phyloP scores from a whole-genome alignment of 495 filamentous ascomycete genomes.

The Cryomyces minteri region DNA sequence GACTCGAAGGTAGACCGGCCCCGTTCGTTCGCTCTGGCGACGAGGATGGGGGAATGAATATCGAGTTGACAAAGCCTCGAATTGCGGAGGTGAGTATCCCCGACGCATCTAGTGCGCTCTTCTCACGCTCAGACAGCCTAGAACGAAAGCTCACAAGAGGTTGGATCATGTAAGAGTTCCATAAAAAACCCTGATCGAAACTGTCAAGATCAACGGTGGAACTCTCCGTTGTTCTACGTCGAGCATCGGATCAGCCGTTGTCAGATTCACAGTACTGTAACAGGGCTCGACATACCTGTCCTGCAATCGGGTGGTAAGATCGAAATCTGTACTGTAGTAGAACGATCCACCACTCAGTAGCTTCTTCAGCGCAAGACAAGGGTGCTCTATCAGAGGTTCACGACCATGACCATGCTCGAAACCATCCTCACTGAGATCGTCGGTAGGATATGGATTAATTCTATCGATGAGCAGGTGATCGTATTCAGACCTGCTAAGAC shows the following conservation, averaged over 20 bases:
- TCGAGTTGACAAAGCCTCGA: constrained; percentile 71
- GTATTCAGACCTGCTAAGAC: constrained; percentile 66
- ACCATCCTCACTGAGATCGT: constrained; percentile 31
- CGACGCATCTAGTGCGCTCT: constrained; percentile 57
- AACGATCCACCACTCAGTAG: constrained; percentile 88
- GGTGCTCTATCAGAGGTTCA: constrained; percentile 61
- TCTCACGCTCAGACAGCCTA: constrained; percentile 52
- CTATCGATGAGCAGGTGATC: constrained; percentile 54
- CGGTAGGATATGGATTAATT: constrained; percentile 29
- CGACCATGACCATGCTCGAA: constrained; percentile 36
- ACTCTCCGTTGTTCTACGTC: too few relatives aligned
- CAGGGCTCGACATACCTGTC: constrained; percentile 44
- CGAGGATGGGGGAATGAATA: constrained; percentile 57
- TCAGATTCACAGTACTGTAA: too few relatives aligned
- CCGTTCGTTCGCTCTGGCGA: constrained; percentile 25
- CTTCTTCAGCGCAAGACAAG: constrained; percentile 77
- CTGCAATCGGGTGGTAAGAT: constrained; percentile 84
- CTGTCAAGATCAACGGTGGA: constrained; percentile 13
- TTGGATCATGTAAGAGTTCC: constrained; percentile 96
- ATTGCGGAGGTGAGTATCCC: constrained; percentile 87
- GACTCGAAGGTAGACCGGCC: constrained; percentile 56
- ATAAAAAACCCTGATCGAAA: constrained; percentile 78
- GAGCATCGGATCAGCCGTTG: neutral
- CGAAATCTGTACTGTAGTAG: constrained; percentile 94
- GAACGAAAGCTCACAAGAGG: constrained; percentile 80